Conservation (phyloP, 2,329 filamentous ascomycete species). For the Ophiostoma himal-ulmi region DNA sequence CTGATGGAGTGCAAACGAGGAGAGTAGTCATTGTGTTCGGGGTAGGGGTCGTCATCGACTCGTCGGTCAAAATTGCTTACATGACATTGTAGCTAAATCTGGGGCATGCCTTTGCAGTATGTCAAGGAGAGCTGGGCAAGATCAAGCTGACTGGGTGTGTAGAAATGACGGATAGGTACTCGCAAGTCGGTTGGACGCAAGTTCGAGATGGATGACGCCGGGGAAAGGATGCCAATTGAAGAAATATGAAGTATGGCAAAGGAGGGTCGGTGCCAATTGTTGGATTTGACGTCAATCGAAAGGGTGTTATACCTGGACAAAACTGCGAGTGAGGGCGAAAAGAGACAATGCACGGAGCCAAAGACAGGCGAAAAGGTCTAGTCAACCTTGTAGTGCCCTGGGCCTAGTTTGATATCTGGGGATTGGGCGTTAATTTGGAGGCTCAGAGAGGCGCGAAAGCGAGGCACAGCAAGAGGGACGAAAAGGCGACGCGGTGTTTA, state of each 20-base stretch:
- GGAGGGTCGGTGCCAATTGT: too few relatives aligned
- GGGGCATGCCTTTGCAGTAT: background rate
- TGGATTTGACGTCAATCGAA: background rate
- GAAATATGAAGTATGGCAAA: background rate
- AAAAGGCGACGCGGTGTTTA: background rate
- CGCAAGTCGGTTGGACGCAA: background rate
- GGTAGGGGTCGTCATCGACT: background rate
- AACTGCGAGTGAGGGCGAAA: background rate
- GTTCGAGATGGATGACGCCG: background rate
- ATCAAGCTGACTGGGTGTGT: background rate
- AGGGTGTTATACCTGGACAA: background rate
- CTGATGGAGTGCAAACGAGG: background rate
- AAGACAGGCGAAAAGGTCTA: background rate
- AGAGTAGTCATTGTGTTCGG: too few relatives aligned
- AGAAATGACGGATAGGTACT: background rate
- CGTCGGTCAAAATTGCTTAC: background rate
- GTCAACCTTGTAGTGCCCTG: background rate
- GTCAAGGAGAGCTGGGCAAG: background rate
- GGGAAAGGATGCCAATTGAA: background rate
- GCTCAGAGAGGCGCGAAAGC: background rate
- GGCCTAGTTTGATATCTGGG: background rate
- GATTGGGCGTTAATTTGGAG: background rate
- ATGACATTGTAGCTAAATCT: constrained; percentile 1
- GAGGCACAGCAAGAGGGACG: background rate
- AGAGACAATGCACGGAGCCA: background rate